A percentile compares a stretch with the other conserved stretches of the same genome.
Evolutionary conservation across 2,329 filamentous ascomycete species (phyloP).

Genomic region (Cladosporium austrohemisphaericum): DNA sequence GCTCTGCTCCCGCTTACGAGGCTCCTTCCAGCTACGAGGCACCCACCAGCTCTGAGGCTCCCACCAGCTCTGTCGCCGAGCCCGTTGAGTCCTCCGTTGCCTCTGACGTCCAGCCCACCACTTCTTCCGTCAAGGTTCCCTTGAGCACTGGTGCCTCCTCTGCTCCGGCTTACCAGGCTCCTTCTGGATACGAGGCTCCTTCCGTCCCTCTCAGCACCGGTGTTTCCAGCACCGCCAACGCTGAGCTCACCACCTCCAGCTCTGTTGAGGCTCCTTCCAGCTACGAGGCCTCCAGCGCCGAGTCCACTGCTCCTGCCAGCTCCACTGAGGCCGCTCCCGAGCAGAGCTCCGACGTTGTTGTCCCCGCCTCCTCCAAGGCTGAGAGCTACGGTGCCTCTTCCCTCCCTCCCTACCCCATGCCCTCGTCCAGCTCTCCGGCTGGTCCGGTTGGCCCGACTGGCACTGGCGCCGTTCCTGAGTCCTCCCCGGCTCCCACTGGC

Average conservation of each 20-base stretch:
- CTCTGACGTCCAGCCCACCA: neutral
- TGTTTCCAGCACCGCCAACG: constrained; percentile 10
- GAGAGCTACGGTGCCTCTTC: constrained; percentile 16
- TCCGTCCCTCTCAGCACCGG: constrained; percentile 16
- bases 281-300: constrained; percentile 6
- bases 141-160: neutral
- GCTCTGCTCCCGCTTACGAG: constrained; percentile 7
- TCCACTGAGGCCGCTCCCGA: constrained; percentile 12
- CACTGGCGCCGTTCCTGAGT: constrained; percentile 16
- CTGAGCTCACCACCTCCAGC: constrained; percentile 14
- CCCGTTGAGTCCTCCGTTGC: neutral
- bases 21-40: constrained; percentile 13
- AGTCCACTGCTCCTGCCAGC: constrained; percentile 9
- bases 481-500: constrained; percentile 16
- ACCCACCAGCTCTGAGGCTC: constrained; percentile 13
- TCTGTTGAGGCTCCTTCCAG: constrained; percentile 2
- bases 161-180: neutral
- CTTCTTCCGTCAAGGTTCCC: neutral
- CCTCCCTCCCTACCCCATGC: constrained; percentile 18
- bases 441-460: constrained; percentile 16
- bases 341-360: no score
- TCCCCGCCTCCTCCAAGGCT: constrained; percentile 18
- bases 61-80: constrained; percentile 16
- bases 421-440: constrained; percentile 17
- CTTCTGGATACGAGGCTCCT: constrained; percentile 12